Evolutionary conservation across 164 flowering plant genomes (phyloP).

Genomic region (Vitis vinifera): DNA sequence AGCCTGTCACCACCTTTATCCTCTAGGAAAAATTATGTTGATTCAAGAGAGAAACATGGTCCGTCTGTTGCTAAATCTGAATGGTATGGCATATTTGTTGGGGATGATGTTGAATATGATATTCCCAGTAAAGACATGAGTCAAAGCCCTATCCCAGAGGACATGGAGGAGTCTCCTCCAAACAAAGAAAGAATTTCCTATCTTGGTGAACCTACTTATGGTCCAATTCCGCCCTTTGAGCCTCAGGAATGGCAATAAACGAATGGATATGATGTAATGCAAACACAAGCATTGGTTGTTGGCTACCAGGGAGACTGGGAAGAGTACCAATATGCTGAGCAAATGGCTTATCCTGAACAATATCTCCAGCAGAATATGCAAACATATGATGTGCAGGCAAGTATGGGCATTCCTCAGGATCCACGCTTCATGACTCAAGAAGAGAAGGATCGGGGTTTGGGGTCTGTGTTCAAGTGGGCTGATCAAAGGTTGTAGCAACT

Average conservation of each 20-base stretch:
- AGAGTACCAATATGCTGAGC: constrained; percentile 84
- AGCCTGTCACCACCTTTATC: constrained; percentile 63
- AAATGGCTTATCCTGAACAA: constrained; percentile 79
- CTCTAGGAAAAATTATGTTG: constrained; percentile 45
- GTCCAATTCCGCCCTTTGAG: too few species aligned
- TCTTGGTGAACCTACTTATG: too few species aligned
- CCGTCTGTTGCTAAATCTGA: constrained; percentile 62
- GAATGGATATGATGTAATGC: constrained; percentile 14
- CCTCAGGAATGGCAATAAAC: too few species aligned
- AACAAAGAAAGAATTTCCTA: too few species aligned
- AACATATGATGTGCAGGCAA: constrained; percentile 59
- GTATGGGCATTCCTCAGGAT: constrained; percentile 45
- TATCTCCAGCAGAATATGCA: constrained; percentile 68
- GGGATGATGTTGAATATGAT: constrained; percentile 76
- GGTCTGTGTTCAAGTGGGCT: constrained; percentile 97
- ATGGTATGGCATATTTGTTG: constrained; percentile 87
- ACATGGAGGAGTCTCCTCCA: constrained; percentile 96
- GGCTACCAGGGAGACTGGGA: constrained; percentile 89
- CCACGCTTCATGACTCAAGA: constrained; percentile 95
- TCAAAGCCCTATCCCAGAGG: constrained; percentile 84
- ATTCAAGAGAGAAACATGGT: constrained; percentile 50
- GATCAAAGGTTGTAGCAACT: constrained; percentile 90
- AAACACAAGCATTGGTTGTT: constrained; percentile 64
- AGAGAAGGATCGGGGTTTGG: constrained; percentile 95
- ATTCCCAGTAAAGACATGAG: constrained; percentile 77